Conservation (phyloP, 2,329 filamentous ascomycete species). For the Ceratocystis variospora region DNA sequence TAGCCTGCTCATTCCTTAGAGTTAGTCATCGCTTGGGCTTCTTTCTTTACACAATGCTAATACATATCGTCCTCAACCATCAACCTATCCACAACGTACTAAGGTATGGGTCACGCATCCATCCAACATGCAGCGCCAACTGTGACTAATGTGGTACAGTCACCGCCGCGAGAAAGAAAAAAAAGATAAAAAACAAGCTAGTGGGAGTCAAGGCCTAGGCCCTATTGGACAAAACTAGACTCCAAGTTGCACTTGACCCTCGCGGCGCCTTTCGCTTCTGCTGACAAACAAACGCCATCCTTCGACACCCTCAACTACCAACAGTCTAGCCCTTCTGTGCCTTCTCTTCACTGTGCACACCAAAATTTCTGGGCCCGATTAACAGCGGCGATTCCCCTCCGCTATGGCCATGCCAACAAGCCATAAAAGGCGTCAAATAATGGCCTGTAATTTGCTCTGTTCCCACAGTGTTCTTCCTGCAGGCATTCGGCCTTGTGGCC, state of each 20-base stretch:
- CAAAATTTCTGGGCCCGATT: not conserved
- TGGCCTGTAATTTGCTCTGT: not conserved
- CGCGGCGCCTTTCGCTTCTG: not conserved
- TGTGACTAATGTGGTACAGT: slow-evolving; percentile 16
- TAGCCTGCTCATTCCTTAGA: no score
- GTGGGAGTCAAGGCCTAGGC: not conserved
- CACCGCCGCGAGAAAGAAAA: not conserved
- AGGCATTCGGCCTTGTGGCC: not conserved
- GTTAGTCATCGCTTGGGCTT: no score
- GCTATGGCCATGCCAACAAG: not conserved
- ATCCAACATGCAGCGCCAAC: not conserved
- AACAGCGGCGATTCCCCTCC: slow-evolving; percentile 16
- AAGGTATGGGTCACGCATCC: not conserved
- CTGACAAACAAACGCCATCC: not conserved
- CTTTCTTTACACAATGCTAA: no score
- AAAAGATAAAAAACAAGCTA: no score
- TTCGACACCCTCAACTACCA: not conserved
- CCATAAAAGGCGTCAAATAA: not conserved
- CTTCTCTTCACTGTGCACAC: not conserved
- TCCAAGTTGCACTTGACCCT: not conserved
- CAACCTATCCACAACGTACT: not conserved
- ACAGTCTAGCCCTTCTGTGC: not conserved
- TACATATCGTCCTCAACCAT: no score
- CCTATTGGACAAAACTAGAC: not conserved
- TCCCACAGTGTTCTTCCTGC: not conserved